Evolutionary conservation across 1,139 yeast species (phyloP).

Genomic region (Scheffersomyces illinoinensis): DNA sequence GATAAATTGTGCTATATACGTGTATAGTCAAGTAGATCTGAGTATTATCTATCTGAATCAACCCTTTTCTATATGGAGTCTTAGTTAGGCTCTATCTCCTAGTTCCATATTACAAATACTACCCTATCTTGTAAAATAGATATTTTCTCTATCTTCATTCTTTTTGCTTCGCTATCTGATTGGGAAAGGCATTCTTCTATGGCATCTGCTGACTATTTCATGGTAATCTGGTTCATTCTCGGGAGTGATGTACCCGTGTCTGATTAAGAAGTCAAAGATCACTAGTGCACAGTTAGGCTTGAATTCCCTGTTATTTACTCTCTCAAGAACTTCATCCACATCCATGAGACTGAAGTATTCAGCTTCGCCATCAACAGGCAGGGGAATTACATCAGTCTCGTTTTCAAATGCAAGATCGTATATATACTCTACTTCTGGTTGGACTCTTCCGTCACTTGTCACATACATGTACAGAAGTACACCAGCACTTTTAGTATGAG

Average conservation of each 20-base stretch:
- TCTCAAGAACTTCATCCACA: constrained; percentile 53
- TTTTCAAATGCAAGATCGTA: constrained; percentile 67
- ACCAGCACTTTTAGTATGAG: constrained; percentile 55
- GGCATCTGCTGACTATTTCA: constrained; percentile 59
- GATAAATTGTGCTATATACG: too few relatives aligned
- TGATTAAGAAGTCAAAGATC: constrained; percentile 76
- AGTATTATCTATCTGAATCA: too few relatives aligned
- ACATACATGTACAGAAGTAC: constrained; percentile 66
- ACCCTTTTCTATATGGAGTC: too few relatives aligned
- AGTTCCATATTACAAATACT: constrained; percentile 4
- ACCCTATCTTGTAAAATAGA: neutral
- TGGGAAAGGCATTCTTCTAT: constrained; percentile 74
- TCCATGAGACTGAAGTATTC: constrained; percentile 66
- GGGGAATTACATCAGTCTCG: constrained; percentile 51
- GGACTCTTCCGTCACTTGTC: constrained; percentile 57
- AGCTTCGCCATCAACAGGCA: constrained; percentile 86
- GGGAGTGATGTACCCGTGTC: constrained; percentile 70
- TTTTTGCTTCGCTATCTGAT: constrained; percentile 19
- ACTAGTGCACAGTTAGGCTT: constrained; percentile 89
- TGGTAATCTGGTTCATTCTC: constrained; percentile 63
- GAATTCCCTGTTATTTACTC: constrained; percentile 58
- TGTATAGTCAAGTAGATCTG: too few relatives aligned
- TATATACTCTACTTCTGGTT: constrained; percentile 85
- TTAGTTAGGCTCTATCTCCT: too few relatives aligned
- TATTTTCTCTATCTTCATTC: neutral